Base-by-base conservation (phyloP, 352 stramenopile genomes). In the Phytophthora cryptogea region DNA sequence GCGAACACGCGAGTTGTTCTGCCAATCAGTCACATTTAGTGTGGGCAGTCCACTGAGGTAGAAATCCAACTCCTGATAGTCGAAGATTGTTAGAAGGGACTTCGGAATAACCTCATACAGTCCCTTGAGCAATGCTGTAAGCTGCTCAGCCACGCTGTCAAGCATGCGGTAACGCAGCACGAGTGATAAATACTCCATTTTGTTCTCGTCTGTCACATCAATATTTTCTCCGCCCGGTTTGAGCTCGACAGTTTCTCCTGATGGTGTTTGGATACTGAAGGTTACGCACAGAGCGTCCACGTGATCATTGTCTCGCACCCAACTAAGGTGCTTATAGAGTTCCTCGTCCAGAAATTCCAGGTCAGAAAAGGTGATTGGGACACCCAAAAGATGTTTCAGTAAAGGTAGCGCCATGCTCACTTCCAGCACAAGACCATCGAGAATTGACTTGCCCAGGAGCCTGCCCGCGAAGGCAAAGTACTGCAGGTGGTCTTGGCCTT, bases 371-470 rank as follows among this genome's bases (percentile, higher is more conserved):
- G 86, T 92, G 55, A 94, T 94, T 4, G 86, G 86, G 4, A 94
- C 78, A 16, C 86, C 79, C 0, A 94, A 60, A n/a, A 92, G 72
- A 54, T 94, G 86, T 60, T 94, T 94, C 35, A 94, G 64, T 16
- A 94, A 69, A 17, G 86, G 86, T 14, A 94, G 56, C 8, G 96
- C 98, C 59, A 99, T 95, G 63, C 99, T 96, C 14, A 95, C 92
- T 76, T 99, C 96, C 28, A 99, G 83, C 37, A 99, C 77, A 52
- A 98, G 94, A 0, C 96, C 96, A 67, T 99, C 97, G 8, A 97
- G 72, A 44, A 99, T 96, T 8, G 97, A 95, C 69, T 99, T 99
- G 31, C 97, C 97, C 31, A 99, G 84, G 43, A 99, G 89, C 9
- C 97, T 73, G 10, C 94, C 94, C 14, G 93, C 89, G 39, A 98